Percentiles rank a stretch among this genome's conserved stretches.
These are phyloP conservation scores for Theileria orientalis DNA, from an alignment of 169 alveolate species.

Conservation along the genomic window DNA sequence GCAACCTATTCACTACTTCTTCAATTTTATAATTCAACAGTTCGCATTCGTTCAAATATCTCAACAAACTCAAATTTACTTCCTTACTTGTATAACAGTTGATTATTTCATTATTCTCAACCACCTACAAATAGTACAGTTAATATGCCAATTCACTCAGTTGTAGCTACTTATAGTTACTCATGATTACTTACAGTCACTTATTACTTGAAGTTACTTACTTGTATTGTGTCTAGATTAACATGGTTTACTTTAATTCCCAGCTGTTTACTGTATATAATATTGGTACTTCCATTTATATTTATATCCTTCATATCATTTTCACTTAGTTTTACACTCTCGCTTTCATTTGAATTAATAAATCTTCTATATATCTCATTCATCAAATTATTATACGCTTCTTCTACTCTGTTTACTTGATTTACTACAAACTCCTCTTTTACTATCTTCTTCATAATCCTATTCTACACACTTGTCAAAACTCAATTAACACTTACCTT, in stretches of 20 bases:
- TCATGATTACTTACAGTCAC: neutral
- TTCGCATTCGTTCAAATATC: slow-evolving; percentile 38
- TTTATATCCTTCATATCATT: neutral
- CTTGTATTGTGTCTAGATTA: slow-evolving; percentile 42
- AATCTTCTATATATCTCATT: slow-evolving; percentile 13
- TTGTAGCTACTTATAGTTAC: no score
- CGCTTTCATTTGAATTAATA: neutral
- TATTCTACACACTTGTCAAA: neutral
- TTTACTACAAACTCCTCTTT: neutral
- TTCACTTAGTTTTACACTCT: neutral
- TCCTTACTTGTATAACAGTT: slow-evolving; percentile 14
- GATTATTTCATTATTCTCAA: neutral
- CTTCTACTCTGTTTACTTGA: slow-evolving; percentile 34
- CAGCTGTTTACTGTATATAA: slow-evolving; percentile 1
- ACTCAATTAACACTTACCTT: no score
- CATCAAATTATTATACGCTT: slow-evolving; percentile 29
- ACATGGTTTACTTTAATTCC: slow-evolving; percentile 13
- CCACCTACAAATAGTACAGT: slow-evolving; percentile 13
- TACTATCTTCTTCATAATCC: neutral
- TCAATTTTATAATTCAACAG: slow-evolving; percentile 18
- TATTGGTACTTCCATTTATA: slow-evolving; percentile 17
- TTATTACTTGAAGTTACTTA: neutral
- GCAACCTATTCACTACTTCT: slow-evolving; percentile 5
- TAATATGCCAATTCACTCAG: no score
- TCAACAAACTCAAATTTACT: slow-evolving; percentile 20